These are phyloP conservation scores for Leccinum insolens DNA, from an alignment of 1,284 basidiomycete species.

Conservation along the genomic window DNA sequence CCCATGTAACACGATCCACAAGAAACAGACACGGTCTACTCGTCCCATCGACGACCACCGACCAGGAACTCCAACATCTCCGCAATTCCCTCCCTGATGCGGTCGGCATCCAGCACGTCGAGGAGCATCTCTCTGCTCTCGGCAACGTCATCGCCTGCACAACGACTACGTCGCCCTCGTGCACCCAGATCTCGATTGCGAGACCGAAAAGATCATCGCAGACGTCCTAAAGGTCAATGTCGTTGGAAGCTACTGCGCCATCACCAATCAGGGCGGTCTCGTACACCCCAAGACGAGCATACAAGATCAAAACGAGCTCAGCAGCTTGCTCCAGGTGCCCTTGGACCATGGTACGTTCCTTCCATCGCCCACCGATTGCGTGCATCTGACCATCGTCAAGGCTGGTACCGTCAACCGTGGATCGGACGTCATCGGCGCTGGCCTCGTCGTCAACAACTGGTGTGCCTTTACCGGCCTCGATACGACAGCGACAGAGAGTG, in stretches of 20 bases:
- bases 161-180: conserved; percentile 96
- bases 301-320: conserved; percentile 97
- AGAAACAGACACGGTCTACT: conserved; percentile 96
- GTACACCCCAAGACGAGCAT: conserved; percentile 98
- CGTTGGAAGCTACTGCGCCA: conserved; percentile 93
- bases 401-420: conserved; percentile 99
- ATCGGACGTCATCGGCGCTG: conserved; percentile 97
- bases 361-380: neutral
- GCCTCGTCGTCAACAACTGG: conserved; percentile 99
- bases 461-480: conserved; percentile 96
- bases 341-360: conserved; percentile 71
- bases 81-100: conserved; percentile 94
- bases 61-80: conserved; percentile 98
- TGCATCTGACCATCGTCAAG: conserved; percentile 40
- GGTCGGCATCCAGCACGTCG: conserved; percentile 93
- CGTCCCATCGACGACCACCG: conserved; percentile 94
- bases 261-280: conserved; percentile 96
- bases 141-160: conserved; percentile 99
- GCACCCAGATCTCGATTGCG: conserved; percentile 96
- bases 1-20: conserved; percentile 29
- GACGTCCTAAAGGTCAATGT: conserved; percentile 98
- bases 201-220: conserved; percentile 99
- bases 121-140: conserved; percentile 94
- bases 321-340: conserved; percentile 92
- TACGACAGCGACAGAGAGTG: conserved; percentile 97